Evolutionary conservation across 768 basidiomycete genomes (phyloP), one percentile per base, ranked within the genome.

Genomic region (Lactarius trivialis): DNA sequence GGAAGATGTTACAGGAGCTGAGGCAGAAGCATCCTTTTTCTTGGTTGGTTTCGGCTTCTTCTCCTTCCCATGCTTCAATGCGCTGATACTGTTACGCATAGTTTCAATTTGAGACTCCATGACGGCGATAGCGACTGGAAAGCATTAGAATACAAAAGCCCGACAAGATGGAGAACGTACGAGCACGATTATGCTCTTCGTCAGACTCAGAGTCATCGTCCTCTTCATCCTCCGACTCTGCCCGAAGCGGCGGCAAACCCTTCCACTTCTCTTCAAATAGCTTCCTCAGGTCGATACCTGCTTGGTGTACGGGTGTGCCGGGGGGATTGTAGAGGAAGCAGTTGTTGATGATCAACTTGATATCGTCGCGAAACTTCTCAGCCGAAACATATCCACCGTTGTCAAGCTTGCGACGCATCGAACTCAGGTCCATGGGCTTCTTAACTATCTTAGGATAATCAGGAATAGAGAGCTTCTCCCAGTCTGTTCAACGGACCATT

Each of bases 221-320:
- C 1, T 84, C 86, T 0, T 88, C 86, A 14, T 85, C 83, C 34
- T 85, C 84, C 43, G 76, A 77, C 34, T 75, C 73, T 2, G 67
- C 50, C 19, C 76, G 79, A 50, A 86, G 78, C 0, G 81, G 78
- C 1, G 94, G 93, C 6, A 97, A 73, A 41, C 73, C 76, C 72
- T 82, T 84, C 93, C 93, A 98, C 73, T 95, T 97, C 69, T 94
- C 91, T 60, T 95, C 88, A 74, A 98, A 99, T 34, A 93, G 73
- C 24, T 82, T 82, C 72, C 93, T 85, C n/a, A 98, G 76, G 54
- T 92, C 85, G 51, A 85, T 81, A 7, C 94, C 97, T 21, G 93
- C 89, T 55, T 85, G 81, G 70, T 94, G 88, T 60, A 98, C 96
- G 33, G 84, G 83, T 8, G 93, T 91, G 34, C 89, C 89, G 26